Evolutionary conservation across 2,329 filamentous ascomycete species (phyloP), one percentile per base, ranked within the genome.

Genomic region (Septoria linicola): DNA sequence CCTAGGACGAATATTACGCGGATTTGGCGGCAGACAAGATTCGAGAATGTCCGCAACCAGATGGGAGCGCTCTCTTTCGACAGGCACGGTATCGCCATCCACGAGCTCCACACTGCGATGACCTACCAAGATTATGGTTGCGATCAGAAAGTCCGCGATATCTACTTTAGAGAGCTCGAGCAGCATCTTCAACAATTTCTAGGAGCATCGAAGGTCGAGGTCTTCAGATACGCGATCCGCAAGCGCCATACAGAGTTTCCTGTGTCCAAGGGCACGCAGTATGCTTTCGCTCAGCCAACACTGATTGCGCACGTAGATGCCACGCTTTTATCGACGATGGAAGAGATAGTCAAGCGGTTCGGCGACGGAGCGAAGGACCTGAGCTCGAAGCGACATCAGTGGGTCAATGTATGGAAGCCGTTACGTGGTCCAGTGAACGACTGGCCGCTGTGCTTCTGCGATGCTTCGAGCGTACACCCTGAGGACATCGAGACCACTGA

Each of bases 241-340:
- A 50, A 50, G 32, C 45, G 51, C 1, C 46, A 54, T 17, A 19
- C 25, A n/a, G 20, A 30, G 4, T 54, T 54, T 16, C 51, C 51
- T 1, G 16, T 46, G 4, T 49, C 51, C 16, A 47, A 45, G 2
- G 51, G 51, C 4, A 19, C 40, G n/a, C n/a, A 34, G 36, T 54
- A 54, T 41, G 46, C 50, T 1, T 54, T 35, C 14, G 41, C 35
- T 1, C 51, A 54, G 21, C 51, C 51, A 3, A 54, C 51, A 2
- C 30, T 41, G 4, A 49, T 49, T n/a, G 51, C 51, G 1, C 51
- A 54, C 21, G 42, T 54, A 7, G 51, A 49, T 23, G 45, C 51
- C 4, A 53, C 51, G 11, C 17, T 34, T n/a, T 17, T 17, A 10
- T 53, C 44, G 10, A 49, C 51, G 1, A 3, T 8, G 21, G 41